Percentiles rank a stretch among this genome's conserved stretches.
phyloP scores from a whole-genome alignment of 2,329 filamentous ascomycete genomes.

The Fusarium devonianum region DNA sequence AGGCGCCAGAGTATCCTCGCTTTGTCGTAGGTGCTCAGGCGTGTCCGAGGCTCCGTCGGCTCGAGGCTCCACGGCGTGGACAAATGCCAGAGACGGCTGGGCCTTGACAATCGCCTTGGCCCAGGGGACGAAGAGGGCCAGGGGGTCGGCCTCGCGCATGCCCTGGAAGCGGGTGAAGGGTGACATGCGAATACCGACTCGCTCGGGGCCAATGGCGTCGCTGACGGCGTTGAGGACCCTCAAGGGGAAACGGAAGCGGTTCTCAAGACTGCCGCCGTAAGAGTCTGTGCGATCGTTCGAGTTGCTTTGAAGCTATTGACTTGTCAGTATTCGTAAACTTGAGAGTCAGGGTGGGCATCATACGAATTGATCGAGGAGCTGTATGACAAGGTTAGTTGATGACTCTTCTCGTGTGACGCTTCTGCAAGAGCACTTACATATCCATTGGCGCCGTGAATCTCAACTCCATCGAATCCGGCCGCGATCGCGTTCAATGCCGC shows the following conservation, averaged over 20 bases:
- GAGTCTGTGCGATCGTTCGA: constrained; percentile 60
- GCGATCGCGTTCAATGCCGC: constrained; percentile 63
- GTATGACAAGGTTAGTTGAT: constrained; percentile 7
- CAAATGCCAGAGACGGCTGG: constrained; percentile 64
- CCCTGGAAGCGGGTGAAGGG: constrained; percentile 69
- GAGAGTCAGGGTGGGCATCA: background rate
- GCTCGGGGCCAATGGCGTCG: constrained; percentile 58
- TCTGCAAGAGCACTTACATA: constrained; percentile 53
- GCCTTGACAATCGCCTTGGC: constrained; percentile 60
- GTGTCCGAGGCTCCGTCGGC: constrained; percentile 53
- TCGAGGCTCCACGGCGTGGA: constrained; percentile 68
- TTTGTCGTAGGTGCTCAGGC: constrained; percentile 40
- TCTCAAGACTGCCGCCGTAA: constrained; percentile 62
- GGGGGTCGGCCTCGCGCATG: constrained; percentile 69
- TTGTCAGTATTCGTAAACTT: background rate
- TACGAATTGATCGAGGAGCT: constrained; percentile 64
- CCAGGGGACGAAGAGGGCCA: constrained; percentile 57
- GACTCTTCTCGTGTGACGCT: background rate
- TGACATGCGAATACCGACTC: constrained; percentile 63
- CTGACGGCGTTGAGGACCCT: constrained; percentile 57
- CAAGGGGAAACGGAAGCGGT: constrained; percentile 58
- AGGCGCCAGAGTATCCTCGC: constrained; percentile 44
- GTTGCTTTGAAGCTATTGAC: constrained; percentile 47
- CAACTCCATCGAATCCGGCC: constrained; percentile 75
- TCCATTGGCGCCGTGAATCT: constrained; percentile 65